Percentiles rank a stretch among this genome's conserved stretches.
phyloP scores from a whole-genome alignment of 305 asterid species.

The Nicotiana rustica region DNA sequence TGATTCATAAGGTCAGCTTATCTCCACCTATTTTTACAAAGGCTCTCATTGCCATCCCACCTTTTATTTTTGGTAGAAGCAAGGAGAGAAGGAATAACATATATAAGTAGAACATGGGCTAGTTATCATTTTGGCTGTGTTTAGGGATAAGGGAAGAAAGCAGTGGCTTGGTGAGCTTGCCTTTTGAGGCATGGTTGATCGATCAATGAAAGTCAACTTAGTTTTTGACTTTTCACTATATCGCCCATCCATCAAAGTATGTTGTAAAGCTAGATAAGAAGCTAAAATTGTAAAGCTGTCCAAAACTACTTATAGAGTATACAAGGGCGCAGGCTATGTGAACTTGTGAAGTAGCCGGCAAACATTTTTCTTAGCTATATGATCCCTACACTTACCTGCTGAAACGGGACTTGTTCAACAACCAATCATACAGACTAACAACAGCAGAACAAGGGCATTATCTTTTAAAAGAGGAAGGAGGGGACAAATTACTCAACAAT shows the following conservation, averaged over 20 bases:
- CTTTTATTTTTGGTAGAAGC: not conserved
- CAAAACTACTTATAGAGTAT: not conserved
- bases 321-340: not conserved
- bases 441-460: not conserved
- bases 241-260: not conserved
- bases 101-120: not conserved
- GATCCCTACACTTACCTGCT: not conserved
- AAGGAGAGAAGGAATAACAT: not conserved
- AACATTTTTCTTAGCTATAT: not conserved
- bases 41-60: not conserved
- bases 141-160: not conserved
- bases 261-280: not conserved
- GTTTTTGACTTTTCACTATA: not conserved
- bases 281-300: not conserved
- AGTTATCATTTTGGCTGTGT: not conserved
- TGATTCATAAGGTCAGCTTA: not conserved
- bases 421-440: not conserved
- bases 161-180: not conserved
- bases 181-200: not conserved
- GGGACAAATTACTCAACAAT: not conserved
- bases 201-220: not conserved
- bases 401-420: not conserved
- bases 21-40: not conserved
- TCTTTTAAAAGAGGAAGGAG: not conserved
- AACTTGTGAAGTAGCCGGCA: not conserved